Percentiles rank a stretch among this genome's conserved stretches.
phyloP scores from a whole-genome alignment of 768 basidiomycete species.

The Hirschioporus abietinus region DNA sequence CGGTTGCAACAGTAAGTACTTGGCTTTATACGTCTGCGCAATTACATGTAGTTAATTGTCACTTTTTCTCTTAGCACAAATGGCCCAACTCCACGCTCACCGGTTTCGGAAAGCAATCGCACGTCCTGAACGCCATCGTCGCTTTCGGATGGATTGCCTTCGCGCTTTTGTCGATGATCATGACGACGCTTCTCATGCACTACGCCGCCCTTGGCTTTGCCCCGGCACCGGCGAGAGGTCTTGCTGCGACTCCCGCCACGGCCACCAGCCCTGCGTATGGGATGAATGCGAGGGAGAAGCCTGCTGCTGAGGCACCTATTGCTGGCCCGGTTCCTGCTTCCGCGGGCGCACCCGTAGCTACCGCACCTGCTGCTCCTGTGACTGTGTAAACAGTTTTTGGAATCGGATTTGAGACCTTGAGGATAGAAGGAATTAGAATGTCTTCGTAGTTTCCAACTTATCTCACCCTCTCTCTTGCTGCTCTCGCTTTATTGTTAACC shows the following conservation, averaged over 20 bases:
- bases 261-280: neutral
- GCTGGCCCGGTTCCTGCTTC: neutral
- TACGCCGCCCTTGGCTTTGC: neutral
- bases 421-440: too few relatives aligned
- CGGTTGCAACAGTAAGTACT: slow-evolving; percentile 32
- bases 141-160: slow-evolving; percentile 2
- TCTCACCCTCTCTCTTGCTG: too few relatives aligned
- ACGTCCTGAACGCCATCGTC: neutral
- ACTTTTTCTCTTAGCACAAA: slow-evolving; percentile 12
- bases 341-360: too few relatives aligned
- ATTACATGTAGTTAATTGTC: slow-evolving; percentile 2
- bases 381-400: too few relatives aligned
- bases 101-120: neutral
- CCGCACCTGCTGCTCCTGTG: too few relatives aligned
- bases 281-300: neutral
- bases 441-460: too few relatives aligned
- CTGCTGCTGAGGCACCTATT: neutral
- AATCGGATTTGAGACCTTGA: too few relatives aligned
- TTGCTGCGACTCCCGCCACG: neutral
- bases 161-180: neutral
- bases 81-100: neutral
- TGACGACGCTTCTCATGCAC: neutral
- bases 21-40: slow-evolving; percentile 7
- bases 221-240: neutral
- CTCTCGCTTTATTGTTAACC: too few relatives aligned